Evolutionary conservation across 23 red algal genomes (phyloP).

Genomic region (Gracilariopsis chorda): DNA sequence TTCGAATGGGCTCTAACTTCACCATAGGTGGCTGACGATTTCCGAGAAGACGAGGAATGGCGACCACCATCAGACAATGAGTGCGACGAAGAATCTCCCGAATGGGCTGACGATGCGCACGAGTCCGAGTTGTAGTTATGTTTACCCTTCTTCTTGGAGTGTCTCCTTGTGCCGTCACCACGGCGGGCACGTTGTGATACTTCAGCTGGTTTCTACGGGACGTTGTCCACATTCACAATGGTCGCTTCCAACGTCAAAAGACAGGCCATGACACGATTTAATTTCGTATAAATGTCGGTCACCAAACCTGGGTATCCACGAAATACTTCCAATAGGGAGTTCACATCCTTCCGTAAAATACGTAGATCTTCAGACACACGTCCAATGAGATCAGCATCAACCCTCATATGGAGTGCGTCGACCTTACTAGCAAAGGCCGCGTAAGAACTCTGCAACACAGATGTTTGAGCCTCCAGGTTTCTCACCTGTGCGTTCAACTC

Average conservation of each 20-base stretch:
- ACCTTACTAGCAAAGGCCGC: background rate
- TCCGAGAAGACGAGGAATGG: no score
- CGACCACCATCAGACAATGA: no score
- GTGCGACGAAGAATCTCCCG: no score
- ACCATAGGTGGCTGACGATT: no score
- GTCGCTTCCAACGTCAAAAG: background rate
- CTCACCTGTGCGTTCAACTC: background rate
- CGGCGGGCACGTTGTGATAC: no score
- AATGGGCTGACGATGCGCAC: no score
- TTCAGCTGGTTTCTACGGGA: no score
- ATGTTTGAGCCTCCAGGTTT: background rate
- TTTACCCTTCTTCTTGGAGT: no score
- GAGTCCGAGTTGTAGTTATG: no score
- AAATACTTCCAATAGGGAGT: background rate
- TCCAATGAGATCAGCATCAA: background rate
- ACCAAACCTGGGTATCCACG: background rate
- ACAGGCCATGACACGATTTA: background rate
- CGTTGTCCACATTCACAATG: no score
- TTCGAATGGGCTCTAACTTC: no score
- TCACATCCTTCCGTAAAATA: background rate
- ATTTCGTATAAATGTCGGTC: background rate
- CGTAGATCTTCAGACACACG: background rate
- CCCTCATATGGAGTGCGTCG: background rate
- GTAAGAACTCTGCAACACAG: background rate
- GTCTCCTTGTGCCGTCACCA: no score